Evolutionary conservation across 257 asterid genomes (phyloP).

Genomic region (Verbascum thapsus): DNA sequence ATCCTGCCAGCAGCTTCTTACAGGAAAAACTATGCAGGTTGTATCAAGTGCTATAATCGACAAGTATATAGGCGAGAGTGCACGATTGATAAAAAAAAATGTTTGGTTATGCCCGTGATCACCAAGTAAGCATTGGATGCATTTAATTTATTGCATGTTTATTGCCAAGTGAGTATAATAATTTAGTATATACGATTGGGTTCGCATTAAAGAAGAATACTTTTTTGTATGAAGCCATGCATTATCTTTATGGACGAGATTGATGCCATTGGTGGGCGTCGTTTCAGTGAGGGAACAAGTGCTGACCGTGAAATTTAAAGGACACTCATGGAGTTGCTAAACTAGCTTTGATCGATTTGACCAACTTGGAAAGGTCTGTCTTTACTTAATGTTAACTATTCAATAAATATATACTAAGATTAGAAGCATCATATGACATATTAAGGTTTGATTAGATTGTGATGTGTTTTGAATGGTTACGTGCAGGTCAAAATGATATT

Average conservation of each 20-base stretch:
- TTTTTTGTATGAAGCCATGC: conserved; percentile 68
- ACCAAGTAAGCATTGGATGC: conserved; percentile 62
- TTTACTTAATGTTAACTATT: conserved; percentile 1
- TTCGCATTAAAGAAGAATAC: conserved; percentile 3
- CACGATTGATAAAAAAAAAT: conserved; percentile 86
- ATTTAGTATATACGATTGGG: conserved; percentile 3
- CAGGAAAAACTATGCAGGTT: conserved; percentile 50
- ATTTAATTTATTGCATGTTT: too few relatives aligned
- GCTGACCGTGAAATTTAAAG: conserved; percentile 98
- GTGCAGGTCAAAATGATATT: conserved; percentile 92
- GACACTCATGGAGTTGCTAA: conserved; percentile 94
- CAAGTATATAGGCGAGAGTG: conserved; percentile 95
- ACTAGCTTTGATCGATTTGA: conserved; percentile 96
- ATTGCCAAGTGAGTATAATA: background rate
- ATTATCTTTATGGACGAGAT: conserved; percentile 98
- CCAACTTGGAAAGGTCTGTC: conserved; percentile 88
- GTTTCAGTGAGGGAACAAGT: conserved; percentile 97
- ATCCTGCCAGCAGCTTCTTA: conserved; percentile 19
- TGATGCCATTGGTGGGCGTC: conserved; percentile 95
- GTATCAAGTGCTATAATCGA: conserved; percentile 96
- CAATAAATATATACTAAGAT: background rate
- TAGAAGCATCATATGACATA: background rate
- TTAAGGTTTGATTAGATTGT: conserved; percentile 2
- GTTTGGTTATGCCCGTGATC: conserved; percentile 96
- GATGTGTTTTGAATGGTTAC: conserved; percentile 21